Conservation (phyloP, 2,329 filamentous ascomycete genomes). For the Pleoardoris graminearum region DNA sequence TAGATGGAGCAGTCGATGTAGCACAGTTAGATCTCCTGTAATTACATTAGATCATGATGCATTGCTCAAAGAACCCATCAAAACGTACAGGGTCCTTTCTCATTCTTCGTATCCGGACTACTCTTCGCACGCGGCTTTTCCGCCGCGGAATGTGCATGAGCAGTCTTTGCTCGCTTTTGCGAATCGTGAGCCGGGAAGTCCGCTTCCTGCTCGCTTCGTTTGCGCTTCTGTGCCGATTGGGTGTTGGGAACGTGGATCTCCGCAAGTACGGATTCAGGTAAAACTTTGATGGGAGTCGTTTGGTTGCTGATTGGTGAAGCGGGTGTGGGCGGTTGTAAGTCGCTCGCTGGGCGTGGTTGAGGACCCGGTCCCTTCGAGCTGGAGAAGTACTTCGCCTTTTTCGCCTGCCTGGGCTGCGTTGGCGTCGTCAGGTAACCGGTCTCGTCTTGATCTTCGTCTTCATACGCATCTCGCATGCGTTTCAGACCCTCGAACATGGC, state of each 20-base stretch:
- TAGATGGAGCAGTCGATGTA: no score
- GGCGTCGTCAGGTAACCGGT: background rate
- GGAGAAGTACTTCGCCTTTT: background rate
- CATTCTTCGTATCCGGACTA: no score
- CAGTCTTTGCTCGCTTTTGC: no score
- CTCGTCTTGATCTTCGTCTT: background rate
- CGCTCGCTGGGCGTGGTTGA: background rate
- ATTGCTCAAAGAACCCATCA: no score
- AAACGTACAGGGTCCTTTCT: no score
- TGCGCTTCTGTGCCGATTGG: no score
- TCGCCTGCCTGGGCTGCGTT: background rate
- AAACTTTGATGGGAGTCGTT: background rate
- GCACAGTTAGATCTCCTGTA: no score
- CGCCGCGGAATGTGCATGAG: no score
- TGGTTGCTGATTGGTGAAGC: background rate
- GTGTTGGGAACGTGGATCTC: background rate
- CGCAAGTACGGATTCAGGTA: background rate
- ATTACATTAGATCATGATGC: no score
- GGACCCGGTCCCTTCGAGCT: background rate
- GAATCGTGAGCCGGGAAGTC: no score
- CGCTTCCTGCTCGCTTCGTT: no score
- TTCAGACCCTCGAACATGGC: background rate
- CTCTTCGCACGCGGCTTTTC: no score
- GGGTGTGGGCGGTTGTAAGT: background rate
- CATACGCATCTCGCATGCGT: background rate